phyloP scores from a whole-genome alignment of 306 rosid species.

The Astragalus membranaceus region DNA sequence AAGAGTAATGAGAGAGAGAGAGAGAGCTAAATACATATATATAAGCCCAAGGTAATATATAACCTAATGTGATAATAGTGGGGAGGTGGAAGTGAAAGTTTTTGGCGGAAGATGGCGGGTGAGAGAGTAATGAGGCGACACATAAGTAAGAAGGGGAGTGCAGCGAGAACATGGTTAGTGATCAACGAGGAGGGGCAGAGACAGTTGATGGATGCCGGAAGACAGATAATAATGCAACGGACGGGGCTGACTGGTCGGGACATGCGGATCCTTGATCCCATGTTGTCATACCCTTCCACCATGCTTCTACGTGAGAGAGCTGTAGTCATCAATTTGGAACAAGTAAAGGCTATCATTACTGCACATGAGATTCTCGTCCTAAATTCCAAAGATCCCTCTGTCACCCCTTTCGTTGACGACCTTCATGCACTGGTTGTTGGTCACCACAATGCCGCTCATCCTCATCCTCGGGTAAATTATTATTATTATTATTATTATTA shows the following conservation, averaged over 20 bases:
- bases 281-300: conserved; percentile 60
- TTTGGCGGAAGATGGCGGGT: not conserved
- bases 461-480: not conserved
- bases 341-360: conserved; percentile 75
- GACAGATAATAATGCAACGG: conserved; percentile 60
- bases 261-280: conserved; percentile 64
- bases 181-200: conserved; percentile 44
- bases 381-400: conserved; percentile 65
- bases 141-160: conserved; percentile 49
- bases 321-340: conserved; percentile 70
- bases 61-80: not conserved
- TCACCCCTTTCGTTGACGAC: conserved; percentile 55
- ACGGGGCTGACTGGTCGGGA: conserved; percentile 72
- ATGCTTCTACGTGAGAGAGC: conserved; percentile 72
- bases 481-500: not conserved
- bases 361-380: conserved; percentile 64
- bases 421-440: conserved; percentile 46
- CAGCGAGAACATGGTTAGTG: conserved; percentile 56
- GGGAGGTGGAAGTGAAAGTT: not conserved
- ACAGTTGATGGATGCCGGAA: conserved; percentile 62
- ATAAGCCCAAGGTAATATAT: too few species aligned
- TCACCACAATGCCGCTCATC: conserved; percentile 42
- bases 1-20: not conserved
- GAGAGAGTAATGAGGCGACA: not conserved
- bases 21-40: too few species aligned